These are phyloP conservation scores for Exserohilum rostratum DNA, from an alignment of 2,329 filamentous ascomycete genomes.

Conservation along the genomic window DNA sequence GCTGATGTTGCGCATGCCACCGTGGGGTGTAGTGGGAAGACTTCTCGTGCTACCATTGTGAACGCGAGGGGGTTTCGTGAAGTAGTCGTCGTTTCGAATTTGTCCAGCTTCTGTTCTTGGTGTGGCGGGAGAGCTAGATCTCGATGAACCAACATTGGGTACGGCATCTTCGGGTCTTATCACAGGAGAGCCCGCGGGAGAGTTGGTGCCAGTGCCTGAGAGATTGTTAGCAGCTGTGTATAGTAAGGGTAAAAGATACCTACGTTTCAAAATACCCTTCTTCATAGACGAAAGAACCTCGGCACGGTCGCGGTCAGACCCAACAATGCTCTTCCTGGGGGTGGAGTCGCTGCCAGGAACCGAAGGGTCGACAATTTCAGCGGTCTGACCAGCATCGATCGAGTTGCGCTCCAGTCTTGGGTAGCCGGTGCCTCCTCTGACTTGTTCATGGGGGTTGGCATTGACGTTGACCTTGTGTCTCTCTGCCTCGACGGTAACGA, in stretches of 20 bases:
- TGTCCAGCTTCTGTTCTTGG: slow-evolving; percentile 70
- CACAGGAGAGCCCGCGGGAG: slow-evolving; percentile 72
- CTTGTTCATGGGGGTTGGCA: slow-evolving; percentile 68
- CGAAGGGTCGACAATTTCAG: slow-evolving; percentile 51
- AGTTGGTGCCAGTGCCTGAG: slow-evolving; percentile 58
- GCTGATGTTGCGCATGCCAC: slow-evolving; percentile 64
- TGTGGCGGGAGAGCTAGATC: slow-evolving; percentile 85
- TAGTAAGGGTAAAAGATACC: slow-evolving; percentile 32
- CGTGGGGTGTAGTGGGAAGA: slow-evolving; percentile 77
- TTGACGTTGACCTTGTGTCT: slow-evolving; percentile 82
- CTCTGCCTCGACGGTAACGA: slow-evolving; percentile 95
- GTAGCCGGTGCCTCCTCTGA: slow-evolving; percentile 77
- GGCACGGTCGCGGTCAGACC: slow-evolving; percentile 85
- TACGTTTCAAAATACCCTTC: slow-evolving; percentile 95
- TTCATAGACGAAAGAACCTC: slow-evolving; percentile 91
- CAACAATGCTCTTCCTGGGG: slow-evolving; percentile 85
- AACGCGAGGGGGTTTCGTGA: slow-evolving; percentile 76
- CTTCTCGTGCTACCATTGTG: slow-evolving; percentile 75
- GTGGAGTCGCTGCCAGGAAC: slow-evolving; percentile 52
- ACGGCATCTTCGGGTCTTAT: slow-evolving; percentile 67
- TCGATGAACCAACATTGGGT: slow-evolving; percentile 75
- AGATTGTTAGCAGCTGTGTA: slow-evolving; percentile 22
- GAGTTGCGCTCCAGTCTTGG: slow-evolving; percentile 85
- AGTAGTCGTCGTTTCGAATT: slow-evolving; percentile 78
- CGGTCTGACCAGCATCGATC: slow-evolving; percentile 66